phyloP scores from a whole-genome alignment of 2,329 filamentous ascomycete genomes.

The Pseudopyricularia cyperi region DNA sequence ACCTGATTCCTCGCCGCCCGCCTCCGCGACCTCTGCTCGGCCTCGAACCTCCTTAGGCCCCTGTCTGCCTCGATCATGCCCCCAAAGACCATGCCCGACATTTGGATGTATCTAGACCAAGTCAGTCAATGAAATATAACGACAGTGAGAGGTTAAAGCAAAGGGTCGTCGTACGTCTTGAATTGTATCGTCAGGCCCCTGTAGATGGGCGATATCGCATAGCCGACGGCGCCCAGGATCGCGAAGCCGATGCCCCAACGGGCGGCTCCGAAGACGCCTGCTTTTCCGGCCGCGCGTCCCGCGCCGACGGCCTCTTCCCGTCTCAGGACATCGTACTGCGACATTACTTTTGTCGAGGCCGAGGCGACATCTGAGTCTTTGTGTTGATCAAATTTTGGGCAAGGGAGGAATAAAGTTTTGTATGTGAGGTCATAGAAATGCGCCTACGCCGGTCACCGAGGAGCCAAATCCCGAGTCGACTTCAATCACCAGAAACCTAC shows the following conservation, averaged over 20 bases:
- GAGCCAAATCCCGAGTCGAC: not conserved
- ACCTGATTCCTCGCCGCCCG: slow-evolving; percentile 51
- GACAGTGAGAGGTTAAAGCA: not conserved
- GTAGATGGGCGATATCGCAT: slow-evolving; percentile 57
- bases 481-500: not conserved
- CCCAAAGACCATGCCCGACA: slow-evolving; percentile 75
- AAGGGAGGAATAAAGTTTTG: not conserved
- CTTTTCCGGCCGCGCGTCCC: slow-evolving; percentile 57
- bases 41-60: slow-evolving; percentile 54
- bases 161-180: slow-evolving; percentile 47
- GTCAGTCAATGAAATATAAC: not conserved
- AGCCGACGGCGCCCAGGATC: slow-evolving; percentile 48
- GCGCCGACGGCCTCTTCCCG: slow-evolving; percentile 56
- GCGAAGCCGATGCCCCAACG: slow-evolving; percentile 62
- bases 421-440: too few species aligned
- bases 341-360: not conserved
- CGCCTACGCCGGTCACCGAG: not conserved
- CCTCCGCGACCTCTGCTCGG: slow-evolving; percentile 49
- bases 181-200: slow-evolving; percentile 61
- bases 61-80: slow-evolving; percentile 65
- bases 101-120: slow-evolving; percentile 55
- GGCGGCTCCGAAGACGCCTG: slow-evolving; percentile 51
- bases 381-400: not conserved
- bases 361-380: not conserved
- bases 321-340: slow-evolving; percentile 39